Conservation (phyloP, 768 basidiomycete species). For the Suillus subalutaceus region DNA sequence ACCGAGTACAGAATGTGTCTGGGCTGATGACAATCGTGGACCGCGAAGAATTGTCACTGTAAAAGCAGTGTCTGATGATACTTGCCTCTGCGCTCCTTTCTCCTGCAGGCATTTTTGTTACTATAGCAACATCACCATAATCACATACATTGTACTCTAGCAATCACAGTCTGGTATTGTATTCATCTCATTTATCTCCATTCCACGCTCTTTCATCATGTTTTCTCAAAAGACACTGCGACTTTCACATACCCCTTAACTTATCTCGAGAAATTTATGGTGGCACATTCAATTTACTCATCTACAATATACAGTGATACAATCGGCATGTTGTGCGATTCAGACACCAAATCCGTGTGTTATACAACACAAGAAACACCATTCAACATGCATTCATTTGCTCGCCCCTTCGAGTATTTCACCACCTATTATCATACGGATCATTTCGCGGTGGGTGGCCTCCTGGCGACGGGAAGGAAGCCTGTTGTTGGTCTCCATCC, state of each 20-base stretch:
- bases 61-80: slow-evolving; percentile 3
- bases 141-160: slow-evolving; percentile 10
- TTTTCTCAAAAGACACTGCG: background rate
- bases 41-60: slow-evolving; percentile 36
- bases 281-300: background rate
- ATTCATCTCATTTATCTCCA: background rate
- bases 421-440: slow-evolving; percentile 9
- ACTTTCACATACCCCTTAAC: background rate
- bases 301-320: background rate
- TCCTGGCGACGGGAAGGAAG: background rate
- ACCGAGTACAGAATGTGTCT: slow-evolving; percentile 61
- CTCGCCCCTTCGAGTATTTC: background rate
- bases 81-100: background rate
- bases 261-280: background rate
- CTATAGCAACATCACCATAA: slow-evolving; percentile 3
- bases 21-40: slow-evolving; percentile 76
- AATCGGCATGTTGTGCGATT: no score
- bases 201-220: background rate
- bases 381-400: background rate
- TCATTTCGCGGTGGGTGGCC: slow-evolving; percentile 9
- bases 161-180: slow-evolving; percentile 4
- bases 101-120: background rate
- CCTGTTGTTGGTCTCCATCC: background rate
- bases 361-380: background rate
- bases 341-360: background rate